Evolutionary conservation across 345 rosid genomes (phyloP).

Genomic region (Adansonia digitata): DNA sequence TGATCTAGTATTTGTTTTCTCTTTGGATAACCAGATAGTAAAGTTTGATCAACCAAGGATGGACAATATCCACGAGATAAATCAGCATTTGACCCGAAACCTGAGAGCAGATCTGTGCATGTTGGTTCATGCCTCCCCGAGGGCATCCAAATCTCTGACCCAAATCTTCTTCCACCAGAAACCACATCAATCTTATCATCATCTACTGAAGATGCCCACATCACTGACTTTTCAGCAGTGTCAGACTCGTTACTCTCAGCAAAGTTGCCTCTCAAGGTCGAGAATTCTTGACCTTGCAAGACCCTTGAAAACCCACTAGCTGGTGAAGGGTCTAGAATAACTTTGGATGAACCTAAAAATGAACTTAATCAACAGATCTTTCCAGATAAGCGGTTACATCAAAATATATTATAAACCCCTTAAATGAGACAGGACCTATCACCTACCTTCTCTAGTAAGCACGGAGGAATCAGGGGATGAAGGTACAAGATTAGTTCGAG

Average conservation of each 20-base stretch:
- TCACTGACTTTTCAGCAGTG: conserved; percentile 46
- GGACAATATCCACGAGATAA: conserved; percentile 29
- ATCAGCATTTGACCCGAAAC: conserved; percentile 44
- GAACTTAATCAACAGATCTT: not conserved
- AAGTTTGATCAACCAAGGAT: conserved; percentile 34
- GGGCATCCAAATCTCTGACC: conserved; percentile 45
- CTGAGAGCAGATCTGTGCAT: conserved; percentile 65
- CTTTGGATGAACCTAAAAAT: conserved; percentile 37
- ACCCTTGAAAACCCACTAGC: conserved; percentile 57
- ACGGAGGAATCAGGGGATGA: conserved; percentile 54
- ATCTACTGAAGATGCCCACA: conserved; percentile 46
- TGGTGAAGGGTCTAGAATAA: conserved; percentile 51
- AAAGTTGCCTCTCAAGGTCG: conserved; percentile 61
- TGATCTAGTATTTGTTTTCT: conserved; percentile 36
- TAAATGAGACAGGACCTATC: not conserved
- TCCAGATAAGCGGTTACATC: not conserved
- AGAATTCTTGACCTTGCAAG: conserved; percentile 76
- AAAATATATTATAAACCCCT: not conserved
- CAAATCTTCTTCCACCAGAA: conserved; percentile 45
- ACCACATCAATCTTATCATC: conserved; percentile 51
- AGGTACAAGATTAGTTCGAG: conserved; percentile 43
- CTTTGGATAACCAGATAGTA: conserved; percentile 20
- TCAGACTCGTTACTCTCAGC: conserved; percentile 45
- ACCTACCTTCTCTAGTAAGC: conserved; percentile 62
- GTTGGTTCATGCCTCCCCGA: conserved; percentile 47